A percentile compares a stretch with the other conserved stretches of the same genome.
Evolutionary conservation across 164 flowering plant species (phyloP).

Genomic region (Piper longum): DNA sequence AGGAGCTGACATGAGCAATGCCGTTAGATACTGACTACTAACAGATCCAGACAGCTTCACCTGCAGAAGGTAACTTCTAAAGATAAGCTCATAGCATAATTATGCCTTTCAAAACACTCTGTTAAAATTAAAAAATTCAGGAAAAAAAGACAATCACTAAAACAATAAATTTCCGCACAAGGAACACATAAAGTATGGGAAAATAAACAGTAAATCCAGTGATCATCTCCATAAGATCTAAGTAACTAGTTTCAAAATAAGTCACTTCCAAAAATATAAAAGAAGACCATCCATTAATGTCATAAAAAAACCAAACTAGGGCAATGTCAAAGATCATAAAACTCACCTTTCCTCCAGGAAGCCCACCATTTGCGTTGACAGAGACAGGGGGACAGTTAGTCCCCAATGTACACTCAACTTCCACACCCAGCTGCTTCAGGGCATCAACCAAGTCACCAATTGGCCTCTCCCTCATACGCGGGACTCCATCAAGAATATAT

Average conservation of each 20-base stretch:
- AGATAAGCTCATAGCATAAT: neutral
- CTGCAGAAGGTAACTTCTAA: conserved; percentile 24
- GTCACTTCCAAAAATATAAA: too few relatives aligned
- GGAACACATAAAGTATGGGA: neutral
- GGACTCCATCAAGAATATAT: conserved; percentile 92
- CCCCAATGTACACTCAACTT: conserved; percentile 73
- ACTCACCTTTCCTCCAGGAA: conserved; percentile 93
- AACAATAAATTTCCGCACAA: neutral
- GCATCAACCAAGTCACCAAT: conserved; percentile 86
- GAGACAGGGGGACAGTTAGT: conserved; percentile 95
- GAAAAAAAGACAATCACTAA: too few relatives aligned
- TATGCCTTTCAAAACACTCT: neutral
- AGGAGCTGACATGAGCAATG: conserved; percentile 97
- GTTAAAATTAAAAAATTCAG: neutral
- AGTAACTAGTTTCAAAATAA: too few relatives aligned
- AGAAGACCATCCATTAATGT: conserved; percentile 1
- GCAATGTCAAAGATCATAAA: neutral
- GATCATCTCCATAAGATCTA: neutral
- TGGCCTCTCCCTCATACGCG: conserved; percentile 98
- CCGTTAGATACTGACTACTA: conserved; percentile 95
- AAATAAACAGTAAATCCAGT: neutral
- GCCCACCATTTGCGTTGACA: conserved; percentile 81
- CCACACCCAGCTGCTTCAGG: conserved; percentile 97
- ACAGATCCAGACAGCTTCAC: conserved; percentile 91
- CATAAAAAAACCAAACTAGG: neutral